Evolutionary conservation across 768 basidiomycete genomes (phyloP).

Genomic region (Lactifluus pinguis): DNA sequence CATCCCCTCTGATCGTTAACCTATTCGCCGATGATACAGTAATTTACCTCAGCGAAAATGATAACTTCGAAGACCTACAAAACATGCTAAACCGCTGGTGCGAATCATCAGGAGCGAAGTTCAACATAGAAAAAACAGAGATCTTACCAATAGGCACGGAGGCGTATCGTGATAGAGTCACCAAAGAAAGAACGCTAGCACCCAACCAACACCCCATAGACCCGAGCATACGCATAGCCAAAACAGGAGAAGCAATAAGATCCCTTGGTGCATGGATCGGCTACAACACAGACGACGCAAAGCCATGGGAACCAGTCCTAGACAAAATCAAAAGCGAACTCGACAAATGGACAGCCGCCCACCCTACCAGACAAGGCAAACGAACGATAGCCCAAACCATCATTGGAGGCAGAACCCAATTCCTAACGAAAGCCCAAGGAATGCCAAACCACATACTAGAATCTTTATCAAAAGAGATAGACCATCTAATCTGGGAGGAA

Average conservation of each 20-base stretch:
- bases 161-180: no score
- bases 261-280: no score
- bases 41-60: not conserved
- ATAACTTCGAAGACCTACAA: not conserved
- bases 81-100: not conserved
- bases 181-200: no score
- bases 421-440: not conserved
- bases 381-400: not conserved
- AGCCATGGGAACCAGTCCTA: no score
- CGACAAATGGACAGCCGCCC: no score
- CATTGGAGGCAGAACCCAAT: not conserved
- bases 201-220: no score
- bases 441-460: not conserved
- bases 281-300: no score
- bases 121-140: not conserved
- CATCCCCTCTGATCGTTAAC: not conserved
- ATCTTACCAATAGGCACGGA: not conserved
- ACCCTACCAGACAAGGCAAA: no score
- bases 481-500: constrained; percentile 19
- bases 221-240: no score
- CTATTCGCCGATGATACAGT: not conserved
- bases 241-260: no score
- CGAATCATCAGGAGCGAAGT: not conserved
- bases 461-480: not conserved
- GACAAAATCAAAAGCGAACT: no score